phyloP scores from a whole-genome alignment of 1,139 yeast genomes.

The Barnettozyma hawaiiensis region DNA sequence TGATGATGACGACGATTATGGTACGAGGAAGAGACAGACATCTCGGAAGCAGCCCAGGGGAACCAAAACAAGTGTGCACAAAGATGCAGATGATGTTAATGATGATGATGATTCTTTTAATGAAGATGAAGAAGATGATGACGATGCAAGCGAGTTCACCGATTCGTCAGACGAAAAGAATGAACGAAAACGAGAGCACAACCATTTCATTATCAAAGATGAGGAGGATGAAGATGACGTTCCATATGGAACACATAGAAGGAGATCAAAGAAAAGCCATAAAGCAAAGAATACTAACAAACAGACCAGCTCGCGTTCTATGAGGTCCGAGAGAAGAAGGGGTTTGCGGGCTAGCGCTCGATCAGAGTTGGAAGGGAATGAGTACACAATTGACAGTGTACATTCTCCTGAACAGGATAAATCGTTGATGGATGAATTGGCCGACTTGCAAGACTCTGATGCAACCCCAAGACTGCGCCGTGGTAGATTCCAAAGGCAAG shows the following conservation, averaged over 20 bases:
- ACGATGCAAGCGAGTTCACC: slow-evolving; percentile 2
- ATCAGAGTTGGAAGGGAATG: not conserved
- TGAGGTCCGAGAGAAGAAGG: not conserved
- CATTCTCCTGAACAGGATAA: slow-evolving; percentile 12
- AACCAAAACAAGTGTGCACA: slow-evolving; percentile 2
- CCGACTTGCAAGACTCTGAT: slow-evolving; percentile 36
- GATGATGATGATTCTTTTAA: slow-evolving; percentile 24
- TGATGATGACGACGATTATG: slow-evolving; percentile 13
- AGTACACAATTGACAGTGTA: not conserved
- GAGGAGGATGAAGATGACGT: slow-evolving; percentile 12
- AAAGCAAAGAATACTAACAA: not conserved
- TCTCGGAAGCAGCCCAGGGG: slow-evolving; percentile 4
- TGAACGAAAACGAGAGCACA: slow-evolving; percentile 13
- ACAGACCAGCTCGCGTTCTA: not conserved
- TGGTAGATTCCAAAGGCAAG: slow-evolving; percentile 4
- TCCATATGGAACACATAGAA: not conserved
- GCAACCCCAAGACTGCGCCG: slow-evolving; percentile 10
- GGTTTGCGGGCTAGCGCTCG: not conserved
- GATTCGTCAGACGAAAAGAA: not conserved
- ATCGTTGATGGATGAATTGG: slow-evolving; percentile 30
- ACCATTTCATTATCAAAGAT: slow-evolving; percentile 5
- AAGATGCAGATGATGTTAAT: slow-evolving; percentile 1
- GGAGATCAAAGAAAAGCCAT: not conserved
- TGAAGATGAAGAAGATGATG: slow-evolving; percentile 17
- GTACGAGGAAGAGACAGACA: slow-evolving; percentile 2